Base-by-base conservation (phyloP, 2,329 filamentous ascomycete genomes). In the Penicillium sp. region DNA sequence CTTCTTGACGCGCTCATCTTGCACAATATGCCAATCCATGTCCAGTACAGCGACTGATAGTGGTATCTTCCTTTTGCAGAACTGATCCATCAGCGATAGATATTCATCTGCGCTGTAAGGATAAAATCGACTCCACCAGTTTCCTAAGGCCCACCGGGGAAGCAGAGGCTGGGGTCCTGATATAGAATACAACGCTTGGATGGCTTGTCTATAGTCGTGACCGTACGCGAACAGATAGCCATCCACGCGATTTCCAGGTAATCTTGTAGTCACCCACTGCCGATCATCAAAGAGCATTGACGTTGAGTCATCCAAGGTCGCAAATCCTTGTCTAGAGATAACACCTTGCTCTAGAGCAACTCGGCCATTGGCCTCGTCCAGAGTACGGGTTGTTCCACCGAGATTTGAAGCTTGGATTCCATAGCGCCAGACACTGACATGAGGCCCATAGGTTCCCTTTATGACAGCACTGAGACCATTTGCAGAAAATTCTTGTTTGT, bases 161-260 rank as follows among this genome's bases (percentile, higher is more conserved):
- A 45, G 42, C 6, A 45, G 8, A 25, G 42, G 42, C 11, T 45
- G 42, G 8, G 42, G 42, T 20, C 42, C 42, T 27, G 82, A 85
- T 12, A 87, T 68, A 1, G 75, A 73, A 64, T 84, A 85, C 33
- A 83, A 79, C 0, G 79, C 78, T 53, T 77, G 76, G 50, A 86
- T 77, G 15, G 82, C 83, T 4, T 71, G 79, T 49, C 75, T 74
- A 62, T 82, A 86, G 59, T 85, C 81, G 54, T 76, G 77, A 2
- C 83, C 84, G 60, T 85, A 86, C 42, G 76, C 74, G 68, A 86
- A 86, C 2, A 87, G 73, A 67, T 87, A 86, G 2, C 81, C 79
- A 62, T 86, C 84, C 23, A 81, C 75, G 3, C 82, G 75, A 41
- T 78, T 73, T 0, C 81, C 81, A 1, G 73, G 42, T 6, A 45